Evolutionary conservation across 441 rosid genomes (phyloP).

Genomic region (Flueggea neowawraea): DNA sequence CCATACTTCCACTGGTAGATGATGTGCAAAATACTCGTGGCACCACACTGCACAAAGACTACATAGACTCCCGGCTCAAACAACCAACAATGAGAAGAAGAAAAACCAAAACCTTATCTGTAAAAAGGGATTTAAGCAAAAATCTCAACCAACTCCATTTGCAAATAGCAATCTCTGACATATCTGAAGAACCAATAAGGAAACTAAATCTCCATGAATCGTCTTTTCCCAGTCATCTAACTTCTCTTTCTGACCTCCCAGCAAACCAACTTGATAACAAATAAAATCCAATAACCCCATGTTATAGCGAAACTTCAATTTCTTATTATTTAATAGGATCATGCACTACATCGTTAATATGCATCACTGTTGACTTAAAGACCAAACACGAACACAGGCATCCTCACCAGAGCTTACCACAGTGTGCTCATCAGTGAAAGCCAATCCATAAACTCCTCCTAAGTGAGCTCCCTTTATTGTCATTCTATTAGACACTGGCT

Average conservation of each 20-base stretch:
- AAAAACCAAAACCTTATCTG: not conserved
- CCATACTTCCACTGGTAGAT: too few species aligned
- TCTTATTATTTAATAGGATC: too few species aligned
- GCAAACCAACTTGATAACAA: conserved; percentile 15
- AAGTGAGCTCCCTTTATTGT: conserved; percentile 88
- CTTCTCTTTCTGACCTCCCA: not conserved
- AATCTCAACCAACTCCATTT: conserved; percentile 1
- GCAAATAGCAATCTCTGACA: not conserved
- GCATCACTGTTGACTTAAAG: conserved; percentile 39
- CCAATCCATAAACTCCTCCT: conserved; percentile 93
- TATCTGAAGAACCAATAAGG: not conserved
- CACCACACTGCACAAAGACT: not conserved
- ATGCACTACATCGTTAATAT: too few species aligned
- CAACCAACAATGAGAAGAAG: not conserved
- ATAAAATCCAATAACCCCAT: conserved; percentile 3
- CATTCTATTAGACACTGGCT: conserved; percentile 72
- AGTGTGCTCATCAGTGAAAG: conserved; percentile 61
- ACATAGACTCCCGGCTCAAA: not conserved
- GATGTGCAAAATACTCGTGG: not conserved
- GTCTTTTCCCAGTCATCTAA: conserved; percentile 2
- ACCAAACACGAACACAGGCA: conserved; percentile 95
- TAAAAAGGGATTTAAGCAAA: conserved; percentile 2
- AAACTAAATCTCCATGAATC: conserved; percentile 1
- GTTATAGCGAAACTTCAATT: not conserved
- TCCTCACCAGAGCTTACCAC: conserved; percentile 96